Conservation (phyloP, 495 filamentous ascomycete species). For the Aspergillus indologenus region DNA sequence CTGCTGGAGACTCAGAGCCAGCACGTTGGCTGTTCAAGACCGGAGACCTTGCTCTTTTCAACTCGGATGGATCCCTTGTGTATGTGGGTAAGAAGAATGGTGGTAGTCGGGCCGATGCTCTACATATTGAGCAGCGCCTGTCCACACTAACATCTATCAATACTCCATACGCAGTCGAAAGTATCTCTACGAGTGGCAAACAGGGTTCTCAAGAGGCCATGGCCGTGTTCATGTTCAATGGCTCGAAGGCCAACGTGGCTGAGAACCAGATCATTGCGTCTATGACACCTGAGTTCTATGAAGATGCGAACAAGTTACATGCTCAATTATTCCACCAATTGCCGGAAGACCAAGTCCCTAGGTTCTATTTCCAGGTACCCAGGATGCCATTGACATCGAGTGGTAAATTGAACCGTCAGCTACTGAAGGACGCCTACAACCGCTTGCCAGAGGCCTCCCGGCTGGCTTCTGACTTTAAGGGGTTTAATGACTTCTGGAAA, state of each 20-base stretch:
- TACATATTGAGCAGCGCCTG: constrained; percentile 43
- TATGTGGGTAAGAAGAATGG: constrained; percentile 47
- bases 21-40: constrained; percentile 38
- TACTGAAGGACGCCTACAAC: constrained; percentile 18
- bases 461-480: constrained; percentile 12
- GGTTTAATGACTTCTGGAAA: constrained; percentile 9
- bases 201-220: constrained; percentile 13
- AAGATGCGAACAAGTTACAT: constrained; percentile 20
- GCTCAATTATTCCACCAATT: constrained; percentile 25
- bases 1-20: neutral
- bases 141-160: constrained; percentile 15
- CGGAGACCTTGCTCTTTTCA: constrained; percentile 54
- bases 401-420: constrained; percentile 47
- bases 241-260: neutral
- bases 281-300: constrained; percentile 19
- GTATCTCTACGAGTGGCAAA: constrained; percentile 16
- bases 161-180: constrained; percentile 26
- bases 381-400: constrained; percentile 50
- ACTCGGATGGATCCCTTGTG: constrained; percentile 45
- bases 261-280: constrained; percentile 13
- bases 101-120: constrained; percentile 44
- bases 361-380: constrained; percentile 54
- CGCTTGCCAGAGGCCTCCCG: constrained; percentile 15
- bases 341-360: constrained; percentile 55
- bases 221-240: constrained; percentile 31